Conservation (phyloP, 306 rosid species). For the Myrica gale region DNA sequence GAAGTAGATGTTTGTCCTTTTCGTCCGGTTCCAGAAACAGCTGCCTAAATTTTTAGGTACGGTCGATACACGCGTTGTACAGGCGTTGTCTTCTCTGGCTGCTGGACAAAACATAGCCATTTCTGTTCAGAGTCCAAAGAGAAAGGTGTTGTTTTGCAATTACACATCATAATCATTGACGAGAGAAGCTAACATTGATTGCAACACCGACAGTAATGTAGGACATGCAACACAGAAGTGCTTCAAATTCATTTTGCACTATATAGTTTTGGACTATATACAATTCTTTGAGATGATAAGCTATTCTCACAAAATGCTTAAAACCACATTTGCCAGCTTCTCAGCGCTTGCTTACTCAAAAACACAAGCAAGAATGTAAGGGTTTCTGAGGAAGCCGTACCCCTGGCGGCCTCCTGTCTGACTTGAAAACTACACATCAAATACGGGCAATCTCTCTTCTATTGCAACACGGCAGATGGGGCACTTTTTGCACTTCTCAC, state of each 20-base stretch:
- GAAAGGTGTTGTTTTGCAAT: background rate
- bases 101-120: too few species aligned
- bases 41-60: too few species aligned
- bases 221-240: background rate
- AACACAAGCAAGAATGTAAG: slow-evolving; percentile 45
- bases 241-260: background rate
- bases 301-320: background rate
- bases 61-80: too few species aligned
- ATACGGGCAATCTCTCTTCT: slow-evolving; percentile 61
- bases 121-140: background rate
- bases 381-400: slow-evolving; percentile 17
- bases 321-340: slow-evolving; percentile 22
- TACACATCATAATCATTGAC: background rate
- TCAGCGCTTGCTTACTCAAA: slow-evolving; percentile 48
- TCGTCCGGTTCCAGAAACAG: too few species aligned
- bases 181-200: background rate
- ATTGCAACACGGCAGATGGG: slow-evolving; percentile 75
- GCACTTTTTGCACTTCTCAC: slow-evolving; percentile 74
- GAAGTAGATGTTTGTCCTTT: too few species aligned
- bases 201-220: background rate
- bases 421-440: slow-evolving; percentile 50
- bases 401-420: slow-evolving; percentile 22
- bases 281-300: slow-evolving; percentile 27
- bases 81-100: too few species aligned
- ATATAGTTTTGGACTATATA: slow-evolving; percentile 21